Base-by-base conservation (phyloP, 23 red algal species). In the Gracilaria gracilis region DNA sequence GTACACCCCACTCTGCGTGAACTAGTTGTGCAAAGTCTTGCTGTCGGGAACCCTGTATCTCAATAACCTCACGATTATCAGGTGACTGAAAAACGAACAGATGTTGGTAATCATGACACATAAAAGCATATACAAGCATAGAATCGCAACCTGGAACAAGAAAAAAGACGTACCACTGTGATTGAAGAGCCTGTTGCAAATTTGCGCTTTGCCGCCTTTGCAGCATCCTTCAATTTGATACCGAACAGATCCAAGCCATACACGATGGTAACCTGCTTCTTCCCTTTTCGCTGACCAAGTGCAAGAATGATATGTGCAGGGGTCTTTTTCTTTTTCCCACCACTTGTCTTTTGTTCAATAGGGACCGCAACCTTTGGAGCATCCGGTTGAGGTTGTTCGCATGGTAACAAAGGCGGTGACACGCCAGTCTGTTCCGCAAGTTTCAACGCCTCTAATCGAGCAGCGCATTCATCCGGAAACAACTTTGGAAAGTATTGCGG, bases 181-280 rank as follows among this genome's bases (percentile, higher is more conserved):
- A 85, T 79, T 21, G 90, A 86, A 6, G 82, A 77, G 39, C 92
- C 92, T 15, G 83, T 87, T 27, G 92, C 92, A 61, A 94, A 87
- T 49, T 87, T 88, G 50, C 62, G 82, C 61, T 94, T 94, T 7
- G 83, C 83, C 3, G 75, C 57, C 59, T 88, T 87, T 27, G 92
- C 82, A 42, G 92, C 92, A 35, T 94, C 92, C 47, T 86, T 88
- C 0, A 94, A 83, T 73, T 94, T 94, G 65, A 94, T 94, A 24
- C 84, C 92, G 49, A 94, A 94, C 57, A 94, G 47, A 74, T 94
- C 92, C 9, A 94, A 75, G 19, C 92, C 92, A 34, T 88, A 88
- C 11, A 94, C 92, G 49, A 94, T 87, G 55, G 92, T 94, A 9
- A 94, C 92, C 53, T 93, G 90, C 24, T 94, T 94, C 74, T 88